Percentiles rank a stretch among this genome's conserved stretches.
Evolutionary conservation across 352 stramenopile genomes (phyloP).

Genomic region (Globisporangium rhizosaccharum): DNA sequence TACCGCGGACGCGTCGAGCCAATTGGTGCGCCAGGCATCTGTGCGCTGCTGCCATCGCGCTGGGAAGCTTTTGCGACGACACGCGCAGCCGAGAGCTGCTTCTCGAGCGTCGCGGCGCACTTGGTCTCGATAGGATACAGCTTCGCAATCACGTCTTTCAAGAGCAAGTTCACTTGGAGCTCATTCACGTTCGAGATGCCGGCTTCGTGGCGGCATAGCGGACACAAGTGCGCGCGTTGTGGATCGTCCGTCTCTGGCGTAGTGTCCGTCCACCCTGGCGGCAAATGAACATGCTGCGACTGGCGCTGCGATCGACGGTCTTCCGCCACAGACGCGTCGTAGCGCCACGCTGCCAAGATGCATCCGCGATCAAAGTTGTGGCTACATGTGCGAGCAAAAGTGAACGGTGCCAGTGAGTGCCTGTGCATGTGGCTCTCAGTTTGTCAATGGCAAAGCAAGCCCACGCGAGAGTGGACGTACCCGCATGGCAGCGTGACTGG

Average conservation of each 20-base stretch:
- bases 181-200: conserved; percentile 20
- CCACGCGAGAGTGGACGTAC: conserved; percentile 15
- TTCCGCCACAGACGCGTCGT: conserved; percentile 15
- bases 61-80: not conserved
- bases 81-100: conserved; percentile 25
- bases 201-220: conserved; percentile 51
- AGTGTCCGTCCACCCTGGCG: too few relatives aligned
- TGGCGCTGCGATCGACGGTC: not conserved
- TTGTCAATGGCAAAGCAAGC: not conserved
- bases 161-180: conserved; percentile 60
- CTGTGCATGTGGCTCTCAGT: too few relatives aligned
- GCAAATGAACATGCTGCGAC: too few relatives aligned
- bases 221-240: conserved; percentile 35
- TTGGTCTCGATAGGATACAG: conserved; percentile 51
- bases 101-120: conserved; percentile 31
- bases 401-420: not conserved
- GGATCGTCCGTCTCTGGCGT: too few relatives aligned
- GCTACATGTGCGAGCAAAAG: conserved; percentile 13
- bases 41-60: not conserved
- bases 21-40: not conserved
- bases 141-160: conserved; percentile 50
- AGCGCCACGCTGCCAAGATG: conserved; percentile 58
- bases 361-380: conserved; percentile 83
- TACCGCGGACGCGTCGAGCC: conserved; percentile 5
- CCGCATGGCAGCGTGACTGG: conserved; percentile 69